Evolutionary conservation across 257 asterid genomes (phyloP), one percentile per base, ranked within the genome.

Genomic region (Rubia yunnanensis): DNA sequence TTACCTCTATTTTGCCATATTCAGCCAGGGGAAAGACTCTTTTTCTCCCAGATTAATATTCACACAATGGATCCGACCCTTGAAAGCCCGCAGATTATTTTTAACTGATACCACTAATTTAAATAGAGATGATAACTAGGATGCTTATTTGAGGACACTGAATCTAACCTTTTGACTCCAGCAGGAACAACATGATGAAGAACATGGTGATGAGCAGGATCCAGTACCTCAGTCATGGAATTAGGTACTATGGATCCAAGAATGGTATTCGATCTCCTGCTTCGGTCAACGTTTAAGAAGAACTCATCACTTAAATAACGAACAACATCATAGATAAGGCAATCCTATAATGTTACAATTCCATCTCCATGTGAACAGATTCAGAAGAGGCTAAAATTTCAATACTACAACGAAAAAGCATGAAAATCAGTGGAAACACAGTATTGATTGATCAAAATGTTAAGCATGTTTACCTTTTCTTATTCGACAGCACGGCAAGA

Each of bases 231-330:
- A n/a, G n/a, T n/a, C n/a, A n/a, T n/a, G n/a, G n/a, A n/a, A n/a
- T n/a, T 88, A 50, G 95, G 96, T 76, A 92, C 81, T 70, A 92
- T 76, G 60, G 91, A 85, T 69, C 91, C 96, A 34, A 92, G 83
- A 80, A 89, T 74, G 73, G 77, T 82, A 78, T 60, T 84, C 35
- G 96, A 79, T 65, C 80, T 87, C 77, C 78, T 85, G 80, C 75
- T 81, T 80, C 84, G 78, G 83, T 65, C 24, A 28, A 57, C 31
- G 49, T 65, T 20, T 28, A 41, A 78, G 44, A 58, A 54, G 28
- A 71, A 28, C 50, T 50, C 46, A 13, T 18, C 30, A 22, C 11
- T 14, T 23, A 39, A 63, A 22, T 17, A n/a, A 20, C 34, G 2
- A 27, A 27, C 4, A 34, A 28, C n/a, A 0, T 14, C 62, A 57